Base-by-base conservation (phyloP, 805 yeast species). In the Debaryomyces castellii region DNA sequence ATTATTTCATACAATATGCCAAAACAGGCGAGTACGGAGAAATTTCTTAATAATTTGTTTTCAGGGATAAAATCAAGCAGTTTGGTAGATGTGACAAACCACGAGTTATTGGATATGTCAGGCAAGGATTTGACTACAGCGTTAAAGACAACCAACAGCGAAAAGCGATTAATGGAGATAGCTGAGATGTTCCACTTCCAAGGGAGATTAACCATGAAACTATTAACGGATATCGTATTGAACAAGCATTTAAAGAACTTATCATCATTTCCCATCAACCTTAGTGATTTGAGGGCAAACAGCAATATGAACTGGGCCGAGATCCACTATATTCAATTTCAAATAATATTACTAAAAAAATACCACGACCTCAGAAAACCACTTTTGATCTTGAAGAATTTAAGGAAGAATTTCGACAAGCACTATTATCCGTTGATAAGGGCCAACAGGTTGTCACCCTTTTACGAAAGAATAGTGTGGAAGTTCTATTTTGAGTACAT, bases 381-480 rank as follows among this genome's bases (percentile, higher is more conserved):
- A 6, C 46, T 67, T 23, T 48, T 48, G 46, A 65, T 71, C 11
- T 51, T 68, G 11, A 59, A 58, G 42, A 56, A 60, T 40, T 51
- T 71, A 33, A 62, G 62, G 46, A 48, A 47, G n/a, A 57, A 62
- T 47, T 67, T 67, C 34, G 51, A 47, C n/a, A 6, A 32, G 3
- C 46, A 43, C 24, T 69, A 64, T 41, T 46, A 53, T 16, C 67
- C 68, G 1, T 46, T 55, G 21, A 63, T 71, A 14, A 18, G 48
- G 21, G 43, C 45, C 1, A 45, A 51, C 10, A 43, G 51, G 32
- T 53, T 71, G 12, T 47, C 63, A 20, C 67, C 71, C 11, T 69
- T 68, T 41, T 70, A 69, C 53, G 76, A 71, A 50, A 48, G 76
- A 21, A 66, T 70, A 1, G 58, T 69, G 10, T 71, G 77, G 77